Evolutionary conservation across 140 eudicot genomes (phyloP), one percentile per base, ranked within the genome.

Genomic region (Anethum foeniculum): DNA sequence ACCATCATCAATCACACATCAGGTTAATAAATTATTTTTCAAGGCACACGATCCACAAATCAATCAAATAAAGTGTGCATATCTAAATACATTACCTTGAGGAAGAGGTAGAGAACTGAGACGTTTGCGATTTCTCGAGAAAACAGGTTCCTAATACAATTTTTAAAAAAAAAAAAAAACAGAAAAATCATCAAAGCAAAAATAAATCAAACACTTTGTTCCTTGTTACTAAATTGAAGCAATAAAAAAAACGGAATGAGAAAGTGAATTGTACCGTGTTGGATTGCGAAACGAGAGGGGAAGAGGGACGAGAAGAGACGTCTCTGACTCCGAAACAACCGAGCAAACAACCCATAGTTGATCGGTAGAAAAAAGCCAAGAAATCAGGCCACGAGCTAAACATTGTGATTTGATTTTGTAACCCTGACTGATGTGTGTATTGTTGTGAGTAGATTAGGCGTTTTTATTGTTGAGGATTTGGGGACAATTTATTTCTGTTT

Each of bases 41-140:
- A 39, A 74, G 52, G 39, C 49, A 75, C 78, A 46, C 30, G 14
- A 2, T 75, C 78, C 4, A 15, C 19, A 15, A 6, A 4, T 36
- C 15, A 43, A 71, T 1, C 52, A 21, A 25, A 1, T 14, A n/a
- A 6, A 5, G 21, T 36, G 7, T n/a, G 32, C 21, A 47, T 0
- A 47, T 12, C 5, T 47, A 23, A 0, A 12, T 18, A 23, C 52
- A 47, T 47, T 47, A 75, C 79, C 79, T 75, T 75, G 62, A 25
- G 79, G 51, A 47, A 12, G 39, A 12, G 41, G 11, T 19, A 27
- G 39, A 75, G 79, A 75, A 49, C 19, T 30, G 21, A 75, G 36
- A 21, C 79, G 79, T 14, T 16, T 75, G 21, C 79, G 79, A 75
- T 75, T n/a, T 47, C 62, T 75, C 18, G 54, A 47, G 8, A 75